These are phyloP conservation scores for Hysterium pulicare DNA, from an alignment of 2,329 filamentous ascomycete species.

Conservation along the genomic window DNA sequence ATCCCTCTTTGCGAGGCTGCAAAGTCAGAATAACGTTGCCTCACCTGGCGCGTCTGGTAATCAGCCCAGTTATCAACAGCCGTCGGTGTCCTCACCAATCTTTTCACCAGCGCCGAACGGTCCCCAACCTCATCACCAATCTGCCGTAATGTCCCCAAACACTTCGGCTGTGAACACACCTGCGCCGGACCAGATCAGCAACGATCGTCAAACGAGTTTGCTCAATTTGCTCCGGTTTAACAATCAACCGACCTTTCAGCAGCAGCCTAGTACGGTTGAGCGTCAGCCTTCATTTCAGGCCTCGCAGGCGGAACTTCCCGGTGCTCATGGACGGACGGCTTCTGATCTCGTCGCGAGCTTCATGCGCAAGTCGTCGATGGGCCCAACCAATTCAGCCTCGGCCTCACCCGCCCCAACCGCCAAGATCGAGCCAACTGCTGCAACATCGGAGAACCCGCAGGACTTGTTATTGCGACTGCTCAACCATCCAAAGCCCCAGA, in stretches of 20 bases:
- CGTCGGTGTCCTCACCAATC: conserved; percentile 57
- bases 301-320: conserved; percentile 15
- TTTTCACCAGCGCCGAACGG: conserved; percentile 54
- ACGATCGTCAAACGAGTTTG: conserved; percentile 51
- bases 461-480: conserved; percentile 83
- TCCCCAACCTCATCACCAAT: conserved; percentile 55
- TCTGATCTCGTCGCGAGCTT: conserved; percentile 58
- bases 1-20: conserved; percentile 32
- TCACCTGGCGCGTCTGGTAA: conserved; percentile 7
- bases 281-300: conserved; percentile 20
- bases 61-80: conserved; percentile 46
- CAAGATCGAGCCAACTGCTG: conserved; percentile 25
- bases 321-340: conserved; percentile 39
- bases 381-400: conserved; percentile 28
- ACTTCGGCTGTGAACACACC: conserved; percentile 44
- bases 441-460: conserved; percentile 63
- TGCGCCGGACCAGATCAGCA: conserved; percentile 39
- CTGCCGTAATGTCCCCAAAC: conserved; percentile 58
- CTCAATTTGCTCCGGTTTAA: conserved; percentile 66
- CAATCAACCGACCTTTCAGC: conserved; percentile 41
- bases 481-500: conserved; percentile 62
- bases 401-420: conserved; percentile 25
- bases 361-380: conserved; percentile 44
- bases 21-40: conserved; percentile 17
- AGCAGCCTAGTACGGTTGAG: conserved; percentile 27